A percentile compares a stretch with the other conserved stretches of the same genome.
Conservation (phyloP, 805 yeast genomes). For the Pichia cabralensis region DNA sequence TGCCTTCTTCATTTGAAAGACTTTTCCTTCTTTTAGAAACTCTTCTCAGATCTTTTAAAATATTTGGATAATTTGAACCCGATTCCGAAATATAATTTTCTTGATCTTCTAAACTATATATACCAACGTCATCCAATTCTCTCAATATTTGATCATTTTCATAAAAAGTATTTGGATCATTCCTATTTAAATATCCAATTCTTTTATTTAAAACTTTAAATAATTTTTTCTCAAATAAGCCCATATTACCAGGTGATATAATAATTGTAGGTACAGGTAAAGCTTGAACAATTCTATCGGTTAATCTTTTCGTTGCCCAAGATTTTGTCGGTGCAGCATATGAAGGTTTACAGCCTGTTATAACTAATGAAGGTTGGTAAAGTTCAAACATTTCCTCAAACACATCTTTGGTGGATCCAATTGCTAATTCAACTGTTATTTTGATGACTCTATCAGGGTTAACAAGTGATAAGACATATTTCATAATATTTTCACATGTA, state of each 20-base stretch:
- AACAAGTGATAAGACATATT: conserved; percentile 37
- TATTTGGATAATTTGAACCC: conserved; percentile 9
- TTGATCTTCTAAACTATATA: conserved; percentile 20
- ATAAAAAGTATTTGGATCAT: conserved; percentile 3
- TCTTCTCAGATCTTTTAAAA: conserved; percentile 7
- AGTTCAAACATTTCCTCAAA: conserved; percentile 49
- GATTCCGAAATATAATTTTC: conserved; percentile 9
- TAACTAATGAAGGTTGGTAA: conserved; percentile 51
- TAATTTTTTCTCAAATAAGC: conserved; percentile 37
- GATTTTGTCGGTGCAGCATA: conserved; percentile 42
- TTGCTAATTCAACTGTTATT: conserved; percentile 50
- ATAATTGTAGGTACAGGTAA: conserved; percentile 59
- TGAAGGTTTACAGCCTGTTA: conserved; percentile 44
- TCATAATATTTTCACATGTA: conserved; percentile 41
- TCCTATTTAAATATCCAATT: conserved; percentile 9
- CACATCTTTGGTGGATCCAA: conserved; percentile 47
- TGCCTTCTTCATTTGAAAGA: not conserved
- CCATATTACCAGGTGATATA: conserved; percentile 52
- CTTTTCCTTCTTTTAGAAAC: not conserved
- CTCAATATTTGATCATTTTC: conserved; percentile 13
- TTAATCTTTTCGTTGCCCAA: conserved; percentile 52
- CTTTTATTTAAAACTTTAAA: conserved; percentile 26
- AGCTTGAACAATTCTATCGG: conserved; percentile 55
- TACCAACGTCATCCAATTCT: conserved; percentile 20
- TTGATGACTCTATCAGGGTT: conserved; percentile 38